Percentiles rank a stretch among this genome's conserved stretches.
Evolutionary conservation across 257 asterid species (phyloP).

Genomic region (Linderniella brevidens): DNA sequence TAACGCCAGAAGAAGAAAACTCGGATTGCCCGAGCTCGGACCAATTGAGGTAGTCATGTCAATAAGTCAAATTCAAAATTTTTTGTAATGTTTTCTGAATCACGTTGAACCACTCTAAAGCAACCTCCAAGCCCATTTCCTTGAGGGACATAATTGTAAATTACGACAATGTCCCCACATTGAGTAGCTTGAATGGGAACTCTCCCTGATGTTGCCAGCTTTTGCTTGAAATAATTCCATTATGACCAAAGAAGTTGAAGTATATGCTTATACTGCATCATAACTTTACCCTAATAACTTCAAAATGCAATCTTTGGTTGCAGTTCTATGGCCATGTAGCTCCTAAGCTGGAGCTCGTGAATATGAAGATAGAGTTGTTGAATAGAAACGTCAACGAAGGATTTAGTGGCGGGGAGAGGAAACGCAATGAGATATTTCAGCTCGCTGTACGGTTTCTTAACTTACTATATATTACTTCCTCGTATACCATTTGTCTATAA

Average conservation of each 20-base stretch:
- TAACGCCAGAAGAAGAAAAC: constrained; percentile 70
- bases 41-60: constrained; percentile 66
- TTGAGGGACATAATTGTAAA: too few species aligned
- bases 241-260: too few species aligned
- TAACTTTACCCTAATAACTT: constrained; percentile 9
- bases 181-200: too few species aligned
- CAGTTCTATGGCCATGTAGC: constrained; percentile 86
- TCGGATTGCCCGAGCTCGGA: constrained; percentile 78
- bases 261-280: too few species aligned
- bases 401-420: constrained; percentile 97
- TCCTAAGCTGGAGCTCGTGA: constrained; percentile 76
- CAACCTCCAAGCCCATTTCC: constrained; percentile 3
- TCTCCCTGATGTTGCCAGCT: not conserved
- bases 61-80: not conserved
- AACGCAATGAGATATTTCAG: constrained; percentile 94
- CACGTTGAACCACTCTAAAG: too few species aligned
- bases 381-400: constrained; percentile 97
- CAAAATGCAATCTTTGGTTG: constrained; percentile 13
- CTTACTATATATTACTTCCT: too few species aligned
- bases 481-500: too few species aligned
- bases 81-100: not conserved
- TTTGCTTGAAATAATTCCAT: too few species aligned
- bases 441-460: constrained; percentile 51
- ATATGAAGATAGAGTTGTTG: constrained; percentile 73
- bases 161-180: too few species aligned